Evolutionary conservation across 225 moss, liverwort and hornwort genomes (phyloP), one percentile per base, ranked within the genome.

Genomic region (Asterella californica): DNA sequence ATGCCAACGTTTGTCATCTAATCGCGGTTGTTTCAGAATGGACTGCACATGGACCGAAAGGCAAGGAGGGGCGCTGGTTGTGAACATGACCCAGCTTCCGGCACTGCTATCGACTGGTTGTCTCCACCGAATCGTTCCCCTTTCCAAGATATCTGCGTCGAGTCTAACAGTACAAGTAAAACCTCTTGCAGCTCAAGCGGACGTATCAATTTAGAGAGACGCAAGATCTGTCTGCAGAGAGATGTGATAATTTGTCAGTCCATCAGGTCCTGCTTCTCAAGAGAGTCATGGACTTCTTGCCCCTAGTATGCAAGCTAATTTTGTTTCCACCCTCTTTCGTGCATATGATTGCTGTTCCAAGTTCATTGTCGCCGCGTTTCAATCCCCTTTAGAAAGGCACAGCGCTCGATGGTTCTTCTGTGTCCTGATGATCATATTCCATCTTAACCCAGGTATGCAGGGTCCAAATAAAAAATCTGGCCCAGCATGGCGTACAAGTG

Each of bases 51-150:
- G 89, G 89, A 79, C 79, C 47, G 87, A 89, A 76, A 85, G 72
- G 70, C 78, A 76, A 32, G 79, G 79, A 63, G 83, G 79, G 29
- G 81, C 87, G 9, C 72, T 79, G 17, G 46, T 87, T 55, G 83
- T 89, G 9, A 89, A 89, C 74, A 87, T 89, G 78, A 85, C 85
- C 50, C 89, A 87, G 85, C 87, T 89, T 65, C 87, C 89, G 52
- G 86, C 89, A 18, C 70, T 89, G 70, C 66, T 89, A 33, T 89
- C 89, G 17, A 87, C 89, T 32, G 74, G 85, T 29, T 84, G 82
- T 36, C 87, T 89, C 71, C 89, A 89, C 74, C 76, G 87, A 2
- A 48, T 85, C 48, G 79, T 80, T 59, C 87, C 89, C 24, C 60
- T 89, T 21, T 85, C 83, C 19, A 85, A 78, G 45, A 68, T 85